These are phyloP conservation scores for Phytophthora kernoviae DNA, from an alignment of 352 stramenopile species.

Conservation along the genomic window DNA sequence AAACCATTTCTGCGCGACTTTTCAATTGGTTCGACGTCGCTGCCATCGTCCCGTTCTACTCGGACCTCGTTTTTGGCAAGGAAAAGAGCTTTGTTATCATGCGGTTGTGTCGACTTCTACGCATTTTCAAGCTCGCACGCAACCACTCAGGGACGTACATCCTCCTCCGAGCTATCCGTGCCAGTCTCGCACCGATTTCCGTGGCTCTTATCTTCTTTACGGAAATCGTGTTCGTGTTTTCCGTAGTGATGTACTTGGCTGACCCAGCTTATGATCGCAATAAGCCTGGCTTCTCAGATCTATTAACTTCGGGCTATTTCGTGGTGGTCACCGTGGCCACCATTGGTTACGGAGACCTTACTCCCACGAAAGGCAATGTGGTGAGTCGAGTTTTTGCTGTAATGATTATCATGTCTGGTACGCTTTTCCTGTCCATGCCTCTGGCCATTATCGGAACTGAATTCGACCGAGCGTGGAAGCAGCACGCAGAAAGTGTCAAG, in stretches of 20 bases:
- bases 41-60: constrained; percentile 76
- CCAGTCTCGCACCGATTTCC: constrained; percentile 77
- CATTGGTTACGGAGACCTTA: constrained; percentile 82
- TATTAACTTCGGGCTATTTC: constrained; percentile 79
- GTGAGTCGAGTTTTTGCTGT: constrained; percentile 62
- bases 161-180: constrained; percentile 67
- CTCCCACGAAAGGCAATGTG: constrained; percentile 75
- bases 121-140: constrained; percentile 82
- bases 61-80: constrained; percentile 68
- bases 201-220: constrained; percentile 84
- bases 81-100: constrained; percentile 81
- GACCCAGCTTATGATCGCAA: constrained; percentile 71
- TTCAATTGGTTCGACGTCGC: constrained; percentile 88
- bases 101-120: constrained; percentile 66
- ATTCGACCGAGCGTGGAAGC: constrained; percentile 81
- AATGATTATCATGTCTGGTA: constrained; percentile 87
- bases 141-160: constrained; percentile 86
- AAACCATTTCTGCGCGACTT: constrained; percentile 72
- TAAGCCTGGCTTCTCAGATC: constrained; percentile 67
- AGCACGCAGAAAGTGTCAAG: constrained; percentile 71
- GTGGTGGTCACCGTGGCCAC: constrained; percentile 79
- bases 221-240: constrained; percentile 84
- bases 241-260: constrained; percentile 81
- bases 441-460: constrained; percentile 87
- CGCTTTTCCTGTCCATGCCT: constrained; percentile 85